Evolutionary conservation across 2,329 filamentous ascomycete species (phyloP), one percentile per base, ranked within the genome.

Genomic region (Ascochyta lentis): DNA sequence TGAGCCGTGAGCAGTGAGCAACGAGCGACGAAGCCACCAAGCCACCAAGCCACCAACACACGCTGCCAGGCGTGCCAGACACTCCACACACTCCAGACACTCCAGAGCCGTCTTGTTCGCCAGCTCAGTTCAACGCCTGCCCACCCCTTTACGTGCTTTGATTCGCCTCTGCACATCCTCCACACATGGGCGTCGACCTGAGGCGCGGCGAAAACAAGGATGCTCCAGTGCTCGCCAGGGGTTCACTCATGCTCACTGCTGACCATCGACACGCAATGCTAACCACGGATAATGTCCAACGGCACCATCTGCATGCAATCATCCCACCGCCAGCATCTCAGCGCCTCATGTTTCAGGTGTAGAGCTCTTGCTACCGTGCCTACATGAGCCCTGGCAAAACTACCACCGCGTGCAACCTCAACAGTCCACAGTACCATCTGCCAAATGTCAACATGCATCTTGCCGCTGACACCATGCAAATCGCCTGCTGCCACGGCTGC

Each of bases 261-360:
- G 29, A 56, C 43, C 47, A 51, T 56, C 29, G 31, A 43, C 47
- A 31, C 29, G 2, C 12, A n/a, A 16, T 16, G n/a, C 33, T n/a
- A 35, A 35, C n/a, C n/a, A 16, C n/a, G 29, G 41, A 33, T 22
- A 44, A 35, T 47, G 33, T 50, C 38, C 54, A 43, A 48, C 47
- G 44, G 37, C 16, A 16, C 24, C 24, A 42, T 47, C 37, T 56
- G 37, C 42, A 47, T 34, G 45, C 31, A 48, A 34, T 45, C 39
- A 41, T 45, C 35, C 40, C 40, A 40, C 26, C n/a, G n/a, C 37
- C 52, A 46, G 53, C 31, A 41, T 37, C 19, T 19, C 48, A 51
- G 48, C 54, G 53, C 53, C 53, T 51, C 48, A 23, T 51, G 53
- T 56, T 56, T 56, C 53, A 56, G 31, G 26, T 43, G 52, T 31